phyloP scores from a whole-genome alignment of 495 filamentous ascomycete species.

The Clavariopsis aquatica region DNA sequence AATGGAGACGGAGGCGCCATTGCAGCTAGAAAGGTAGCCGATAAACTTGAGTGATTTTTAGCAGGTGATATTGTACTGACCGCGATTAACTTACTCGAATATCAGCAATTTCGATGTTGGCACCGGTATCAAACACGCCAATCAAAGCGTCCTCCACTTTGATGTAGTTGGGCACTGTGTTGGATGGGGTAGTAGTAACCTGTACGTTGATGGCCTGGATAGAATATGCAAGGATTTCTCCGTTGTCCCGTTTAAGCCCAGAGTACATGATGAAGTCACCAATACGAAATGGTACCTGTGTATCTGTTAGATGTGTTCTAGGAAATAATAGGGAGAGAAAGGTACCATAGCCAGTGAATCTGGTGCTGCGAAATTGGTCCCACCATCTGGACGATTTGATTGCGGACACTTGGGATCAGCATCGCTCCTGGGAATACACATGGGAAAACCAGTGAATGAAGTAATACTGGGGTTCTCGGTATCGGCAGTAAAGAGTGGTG shows the following conservation, averaged over 20 bases:
- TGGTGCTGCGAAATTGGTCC: slow-evolving; percentile 21
- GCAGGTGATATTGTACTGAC: background rate
- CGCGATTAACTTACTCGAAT: slow-evolving; percentile 27
- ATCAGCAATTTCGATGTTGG: slow-evolving; percentile 44
- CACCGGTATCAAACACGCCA: slow-evolving; percentile 41
- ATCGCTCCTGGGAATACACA: slow-evolving; percentile 47
- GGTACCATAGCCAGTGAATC: slow-evolving; percentile 46
- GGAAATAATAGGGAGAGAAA: background rate
- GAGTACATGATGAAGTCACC: slow-evolving; percentile 48
- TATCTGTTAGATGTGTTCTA: background rate
- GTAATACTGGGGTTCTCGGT: slow-evolving; percentile 46
- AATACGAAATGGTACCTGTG: slow-evolving; percentile 36
- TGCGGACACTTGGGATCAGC: slow-evolving; percentile 44
- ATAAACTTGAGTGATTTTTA: slow-evolving; percentile 30
- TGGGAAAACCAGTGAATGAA: slow-evolving; percentile 49
- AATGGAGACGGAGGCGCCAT: slow-evolving; percentile 38
- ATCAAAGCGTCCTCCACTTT: slow-evolving; percentile 44
- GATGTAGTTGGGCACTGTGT: slow-evolving; percentile 41
- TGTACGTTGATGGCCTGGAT: slow-evolving; percentile 45
- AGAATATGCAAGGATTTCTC: slow-evolving; percentile 42
- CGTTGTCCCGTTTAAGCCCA: slow-evolving; percentile 38
- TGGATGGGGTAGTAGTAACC: slow-evolving; percentile 38
- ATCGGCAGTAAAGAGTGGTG: slow-evolving; percentile 47
- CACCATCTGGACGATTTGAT: slow-evolving; percentile 42
- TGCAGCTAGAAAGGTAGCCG: slow-evolving; percentile 35